These are phyloP conservation scores for Fagopyrum homotropicum DNA, from an alignment of 148 eudicot genomes.

Conservation along the genomic window DNA sequence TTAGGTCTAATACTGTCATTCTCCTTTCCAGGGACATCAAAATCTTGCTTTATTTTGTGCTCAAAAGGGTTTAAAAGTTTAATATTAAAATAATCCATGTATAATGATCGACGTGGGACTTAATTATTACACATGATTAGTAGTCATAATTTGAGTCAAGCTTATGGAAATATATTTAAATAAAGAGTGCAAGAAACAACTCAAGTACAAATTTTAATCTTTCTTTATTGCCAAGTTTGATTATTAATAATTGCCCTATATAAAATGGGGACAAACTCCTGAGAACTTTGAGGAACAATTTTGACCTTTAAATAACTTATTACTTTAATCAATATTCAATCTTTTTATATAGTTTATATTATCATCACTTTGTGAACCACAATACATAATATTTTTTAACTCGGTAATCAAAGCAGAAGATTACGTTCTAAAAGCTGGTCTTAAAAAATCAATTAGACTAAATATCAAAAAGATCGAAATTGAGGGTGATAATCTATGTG, in stretches of 20 bases:
- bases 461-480: too few relatives aligned
- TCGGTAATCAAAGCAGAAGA: too few relatives aligned
- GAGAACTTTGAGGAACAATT: not conserved
- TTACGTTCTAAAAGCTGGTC: too few relatives aligned
- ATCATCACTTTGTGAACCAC: too few relatives aligned
- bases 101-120: not conserved
- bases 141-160: not conserved
- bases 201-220: not conserved
- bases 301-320: not conserved
- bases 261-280: not conserved
- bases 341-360: too few relatives aligned
- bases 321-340: too few relatives aligned
- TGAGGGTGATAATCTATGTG: too few relatives aligned
- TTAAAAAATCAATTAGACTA: too few relatives aligned
- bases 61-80: not conserved
- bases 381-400: too few relatives aligned
- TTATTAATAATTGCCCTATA: not conserved
- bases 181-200: slow-evolving; percentile 2
- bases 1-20: not conserved
- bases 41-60: not conserved
- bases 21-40: not conserved
- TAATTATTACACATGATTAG: slow-evolving; percentile 4
- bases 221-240: not conserved
- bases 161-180: not conserved
- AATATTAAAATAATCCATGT: not conserved